phyloP scores from a whole-genome alignment of 2,329 filamentous ascomycete species.

The Colletotrichum lupini region DNA sequence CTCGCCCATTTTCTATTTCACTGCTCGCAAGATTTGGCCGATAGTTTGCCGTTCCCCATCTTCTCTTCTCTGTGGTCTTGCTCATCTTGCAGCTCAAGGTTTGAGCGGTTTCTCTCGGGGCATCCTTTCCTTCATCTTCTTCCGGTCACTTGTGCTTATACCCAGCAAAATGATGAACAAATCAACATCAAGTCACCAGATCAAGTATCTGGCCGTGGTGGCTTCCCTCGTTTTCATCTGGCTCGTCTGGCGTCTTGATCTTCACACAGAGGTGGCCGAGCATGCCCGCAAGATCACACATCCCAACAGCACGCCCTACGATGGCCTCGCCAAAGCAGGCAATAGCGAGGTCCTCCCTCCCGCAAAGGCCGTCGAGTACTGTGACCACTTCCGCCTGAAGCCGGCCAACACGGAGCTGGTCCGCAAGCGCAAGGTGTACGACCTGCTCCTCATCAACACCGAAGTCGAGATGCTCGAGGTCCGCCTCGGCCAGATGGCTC shows the following conservation, averaged over 20 bases:
- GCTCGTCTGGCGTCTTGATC: slow-evolving; percentile 23
- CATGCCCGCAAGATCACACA: slow-evolving; percentile 16
- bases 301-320: neutral
- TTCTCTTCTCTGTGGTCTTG: neutral
- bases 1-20: neutral
- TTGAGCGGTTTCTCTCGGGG: neutral
- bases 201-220: slow-evolving; percentile 23
- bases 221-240: slow-evolving; percentile 32
- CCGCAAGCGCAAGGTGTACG: slow-evolving; percentile 63
- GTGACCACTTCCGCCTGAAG: slow-evolving; percentile 51
- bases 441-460: slow-evolving; percentile 71
- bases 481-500: slow-evolving; percentile 66
- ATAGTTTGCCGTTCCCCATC: neutral
- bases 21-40: neutral
- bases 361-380: slow-evolving; percentile 40
- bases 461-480: slow-evolving; percentile 76
- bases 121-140: neutral
- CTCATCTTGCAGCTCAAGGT: neutral
- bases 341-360: slow-evolving; percentile 17
- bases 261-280: slow-evolving; percentile 6
- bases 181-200: neutral
- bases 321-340: slow-evolving; percentile 4
- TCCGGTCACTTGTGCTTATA: neutral
- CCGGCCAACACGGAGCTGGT: slow-evolving; percentile 42
- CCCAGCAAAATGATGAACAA: neutral